Percentiles rank a stretch among this genome's conserved stretches.
These are phyloP conservation scores for Fraxinus americana DNA, from an alignment of 257 asterid genomes.

Conservation along the genomic window DNA sequence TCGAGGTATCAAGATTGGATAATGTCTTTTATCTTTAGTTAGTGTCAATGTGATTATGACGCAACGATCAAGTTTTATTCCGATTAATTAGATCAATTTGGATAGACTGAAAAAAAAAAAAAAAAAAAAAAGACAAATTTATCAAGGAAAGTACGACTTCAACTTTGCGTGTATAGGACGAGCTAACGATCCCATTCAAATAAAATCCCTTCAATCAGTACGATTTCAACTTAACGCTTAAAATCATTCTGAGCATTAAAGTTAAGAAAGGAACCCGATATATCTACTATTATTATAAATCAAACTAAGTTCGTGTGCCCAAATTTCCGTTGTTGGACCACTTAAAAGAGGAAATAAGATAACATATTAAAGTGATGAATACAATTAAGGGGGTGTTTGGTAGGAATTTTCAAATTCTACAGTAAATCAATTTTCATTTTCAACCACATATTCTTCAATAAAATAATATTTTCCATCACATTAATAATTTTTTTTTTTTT, in stretches of 20 bases:
- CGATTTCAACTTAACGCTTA: too few relatives aligned
- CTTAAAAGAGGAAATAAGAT: not conserved
- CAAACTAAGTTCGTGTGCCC: not conserved
- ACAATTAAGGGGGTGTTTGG: too few relatives aligned
- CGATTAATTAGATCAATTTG: too few relatives aligned
- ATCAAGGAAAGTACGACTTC: not conserved
- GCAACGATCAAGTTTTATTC: not conserved
- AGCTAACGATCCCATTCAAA: not conserved
- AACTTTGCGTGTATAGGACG: too few relatives aligned
- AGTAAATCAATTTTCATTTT: too few relatives aligned
- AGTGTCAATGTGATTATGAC: constrained; percentile 20
- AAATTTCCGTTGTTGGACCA: not conserved
- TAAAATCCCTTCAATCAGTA: too few relatives aligned
- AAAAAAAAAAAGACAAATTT: too few relatives aligned
- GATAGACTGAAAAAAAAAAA: not conserved
- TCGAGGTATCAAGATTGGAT: constrained; percentile 23
- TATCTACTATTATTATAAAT: not conserved
- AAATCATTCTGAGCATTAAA: not conserved
- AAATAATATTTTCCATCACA: too few relatives aligned
- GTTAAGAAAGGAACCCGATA: not conserved
- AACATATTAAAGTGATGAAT: not conserved
- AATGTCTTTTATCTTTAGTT: not conserved
- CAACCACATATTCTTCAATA: too few relatives aligned
- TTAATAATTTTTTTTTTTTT: too few relatives aligned
- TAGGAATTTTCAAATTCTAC: too few relatives aligned